Conservation (phyloP, 768 basidiomycete genomes). For the Lentinula lateritia region DNA sequence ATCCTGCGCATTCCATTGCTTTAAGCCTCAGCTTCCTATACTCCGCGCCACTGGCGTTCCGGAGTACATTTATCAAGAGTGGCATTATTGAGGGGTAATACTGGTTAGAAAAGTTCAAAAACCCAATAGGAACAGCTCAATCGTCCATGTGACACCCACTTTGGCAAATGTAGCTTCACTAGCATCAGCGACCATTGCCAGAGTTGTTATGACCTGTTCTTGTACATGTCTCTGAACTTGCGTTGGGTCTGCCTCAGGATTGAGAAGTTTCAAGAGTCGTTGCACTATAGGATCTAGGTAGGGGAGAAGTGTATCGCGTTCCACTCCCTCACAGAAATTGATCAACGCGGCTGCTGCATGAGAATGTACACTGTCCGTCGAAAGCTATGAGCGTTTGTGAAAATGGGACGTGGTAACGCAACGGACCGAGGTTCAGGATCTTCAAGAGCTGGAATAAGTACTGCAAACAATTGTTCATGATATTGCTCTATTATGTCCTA, state of each 20-base stretch:
- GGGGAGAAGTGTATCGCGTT: slow-evolving; percentile 62
- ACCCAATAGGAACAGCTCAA: not conserved
- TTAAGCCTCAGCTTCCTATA: slow-evolving; percentile 70
- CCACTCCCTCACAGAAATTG: slow-evolving; percentile 88
- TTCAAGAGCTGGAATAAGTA: slow-evolving; percentile 67
- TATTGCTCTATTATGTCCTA: slow-evolving; percentile 69
- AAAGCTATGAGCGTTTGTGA: not conserved
- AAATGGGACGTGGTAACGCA: not conserved
- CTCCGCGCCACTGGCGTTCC: slow-evolving; percentile 61
- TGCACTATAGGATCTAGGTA: slow-evolving; percentile 80
- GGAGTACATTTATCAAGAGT: slow-evolving; percentile 66
- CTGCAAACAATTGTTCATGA: slow-evolving; percentile 62
- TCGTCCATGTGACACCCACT: slow-evolving; percentile 28
- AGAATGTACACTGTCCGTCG: slow-evolving; percentile 60
- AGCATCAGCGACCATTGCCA: slow-evolving; percentile 87
- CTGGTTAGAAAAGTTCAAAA: slow-evolving; percentile 25
- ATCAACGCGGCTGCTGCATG: slow-evolving; percentile 86
- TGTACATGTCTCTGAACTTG: slow-evolving; percentile 62
- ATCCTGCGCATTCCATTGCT: slow-evolving; percentile 88
- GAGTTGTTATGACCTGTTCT: slow-evolving; percentile 82
- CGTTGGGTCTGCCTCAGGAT: slow-evolving; percentile 42
- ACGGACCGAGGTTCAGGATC: slow-evolving; percentile 67
- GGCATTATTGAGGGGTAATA: slow-evolving; percentile 81
- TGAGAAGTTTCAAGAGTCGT: slow-evolving; percentile 60
- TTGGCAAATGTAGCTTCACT: slow-evolving; percentile 75